Conservation (phyloP, 345 rosid species). For the Melaleuca alternifolia region DNA sequence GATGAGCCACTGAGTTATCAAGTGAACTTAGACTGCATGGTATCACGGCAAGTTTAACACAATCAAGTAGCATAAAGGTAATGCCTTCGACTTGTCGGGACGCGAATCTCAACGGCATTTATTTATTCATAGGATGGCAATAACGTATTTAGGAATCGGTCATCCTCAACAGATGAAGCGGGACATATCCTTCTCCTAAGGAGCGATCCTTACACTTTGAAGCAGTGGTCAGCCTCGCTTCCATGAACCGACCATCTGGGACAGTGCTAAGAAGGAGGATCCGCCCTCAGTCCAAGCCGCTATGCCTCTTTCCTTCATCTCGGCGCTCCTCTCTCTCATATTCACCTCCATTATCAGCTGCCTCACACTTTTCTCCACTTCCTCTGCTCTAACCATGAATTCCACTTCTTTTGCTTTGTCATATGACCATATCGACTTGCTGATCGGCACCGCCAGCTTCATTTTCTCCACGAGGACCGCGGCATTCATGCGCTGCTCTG, state of each 20-base stretch:
- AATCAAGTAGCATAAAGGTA: neutral
- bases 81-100: neutral
- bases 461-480: slow-evolving; percentile 16
- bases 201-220: neutral
- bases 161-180: neutral
- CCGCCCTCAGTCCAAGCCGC: slow-evolving; percentile 1
- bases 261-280: slow-evolving; percentile 1
- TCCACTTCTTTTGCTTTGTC: neutral
- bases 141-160: neutral
- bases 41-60: neutral
- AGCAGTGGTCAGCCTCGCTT: neutral
- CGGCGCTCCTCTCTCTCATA: neutral
- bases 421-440: neutral
- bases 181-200: neutral
- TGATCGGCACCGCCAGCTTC: slow-evolving; percentile 10
- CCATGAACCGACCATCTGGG: slow-evolving; percentile 7
- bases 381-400: neutral
- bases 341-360: slow-evolving; percentile 1
- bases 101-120: neutral
- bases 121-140: neutral
- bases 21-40: too few relatives aligned
- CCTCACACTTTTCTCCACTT: slow-evolving; percentile 6
- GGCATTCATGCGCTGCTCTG: slow-evolving; percentile 15
- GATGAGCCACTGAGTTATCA: too few relatives aligned
- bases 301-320: neutral